phyloP scores from a whole-genome alignment of 2,329 filamentous ascomycete species.

The Esteya vermicola region DNA sequence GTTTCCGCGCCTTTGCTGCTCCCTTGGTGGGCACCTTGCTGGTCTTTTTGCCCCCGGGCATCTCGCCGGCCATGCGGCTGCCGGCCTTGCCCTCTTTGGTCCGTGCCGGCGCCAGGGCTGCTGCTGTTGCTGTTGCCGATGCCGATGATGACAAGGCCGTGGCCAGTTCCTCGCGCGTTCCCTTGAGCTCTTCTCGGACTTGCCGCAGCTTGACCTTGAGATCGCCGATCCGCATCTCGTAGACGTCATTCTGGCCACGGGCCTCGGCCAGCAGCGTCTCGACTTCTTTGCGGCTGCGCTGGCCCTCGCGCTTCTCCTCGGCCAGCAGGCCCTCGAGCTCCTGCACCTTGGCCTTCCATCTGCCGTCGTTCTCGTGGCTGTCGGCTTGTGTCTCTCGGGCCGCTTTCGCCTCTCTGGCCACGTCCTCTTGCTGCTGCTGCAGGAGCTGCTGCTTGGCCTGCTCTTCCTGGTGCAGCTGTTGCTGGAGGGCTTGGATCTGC shows the following conservation, averaged over 20 bases:
- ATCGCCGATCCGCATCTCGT: slow-evolving; percentile 57
- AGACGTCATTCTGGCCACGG: slow-evolving; percentile 45
- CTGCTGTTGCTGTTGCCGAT: too few relatives aligned
- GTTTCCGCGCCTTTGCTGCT: slow-evolving; percentile 26
- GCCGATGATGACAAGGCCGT: too few relatives aligned
- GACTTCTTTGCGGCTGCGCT: slow-evolving; percentile 28
- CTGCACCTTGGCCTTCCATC: too few relatives aligned
- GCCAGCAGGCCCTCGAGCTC: slow-evolving; percentile 20
- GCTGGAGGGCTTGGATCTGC: slow-evolving; percentile 18
- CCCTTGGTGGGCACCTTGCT: slow-evolving; percentile 13
- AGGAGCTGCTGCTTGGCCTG: too few relatives aligned
- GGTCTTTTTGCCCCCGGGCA: slow-evolving; percentile 6
- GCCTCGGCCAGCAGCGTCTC: slow-evolving; percentile 45
- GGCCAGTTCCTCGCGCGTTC: slow-evolving; percentile 30
- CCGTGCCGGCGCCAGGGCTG: too few relatives aligned
- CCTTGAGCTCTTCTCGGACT: slow-evolving; percentile 60
- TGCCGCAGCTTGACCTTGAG: slow-evolving; percentile 56
- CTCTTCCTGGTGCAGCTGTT: slow-evolving; percentile 25
- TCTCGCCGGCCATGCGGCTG: slow-evolving; percentile 17
- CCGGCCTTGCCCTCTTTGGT: slow-evolving; percentile 22
- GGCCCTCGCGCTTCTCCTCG: slow-evolving; percentile 28
- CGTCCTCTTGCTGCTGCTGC: too few relatives aligned
- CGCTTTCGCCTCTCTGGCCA: too few relatives aligned
- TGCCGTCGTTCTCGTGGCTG: too few relatives aligned
- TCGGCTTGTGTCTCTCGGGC: too few relatives aligned